Conservation (phyloP, 208 protist genomes). For the Tritrichomonas foetus region DNA sequence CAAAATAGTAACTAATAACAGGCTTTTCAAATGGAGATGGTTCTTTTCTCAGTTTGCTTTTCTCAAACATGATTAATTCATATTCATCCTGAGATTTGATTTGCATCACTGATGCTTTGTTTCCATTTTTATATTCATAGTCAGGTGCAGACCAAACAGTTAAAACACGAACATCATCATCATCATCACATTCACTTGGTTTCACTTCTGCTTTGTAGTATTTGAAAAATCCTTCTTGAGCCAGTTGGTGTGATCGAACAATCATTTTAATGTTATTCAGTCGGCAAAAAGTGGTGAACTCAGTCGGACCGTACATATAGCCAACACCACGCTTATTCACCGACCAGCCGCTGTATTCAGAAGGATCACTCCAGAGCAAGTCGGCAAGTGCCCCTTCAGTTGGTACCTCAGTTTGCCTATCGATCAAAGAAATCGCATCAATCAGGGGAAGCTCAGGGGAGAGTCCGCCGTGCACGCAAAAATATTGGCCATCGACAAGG, state of each 20-base stretch:
- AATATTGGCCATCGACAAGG: background rate
- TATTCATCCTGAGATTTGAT: constrained; percentile 86
- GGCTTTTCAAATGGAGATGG: constrained; percentile 41
- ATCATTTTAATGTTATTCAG: constrained; percentile 85
- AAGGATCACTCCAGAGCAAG: constrained; percentile 94
- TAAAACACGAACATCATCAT: constrained; percentile 55
- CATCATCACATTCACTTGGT: no score
- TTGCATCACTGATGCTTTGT: constrained; percentile 60
- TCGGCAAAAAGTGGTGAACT: constrained; percentile 79
- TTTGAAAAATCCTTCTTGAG: constrained; percentile 66
- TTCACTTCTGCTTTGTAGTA: constrained; percentile 60
- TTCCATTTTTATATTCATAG: constrained; percentile 64
- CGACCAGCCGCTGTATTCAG: constrained; percentile 76
- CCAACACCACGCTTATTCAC: background rate
- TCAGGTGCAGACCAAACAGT: constrained; percentile 65
- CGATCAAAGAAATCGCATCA: background rate
- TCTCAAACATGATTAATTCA: constrained; percentile 84
- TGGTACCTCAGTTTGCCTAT: background rate
- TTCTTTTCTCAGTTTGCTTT: constrained; percentile 76
- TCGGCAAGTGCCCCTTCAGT: constrained; percentile 82
- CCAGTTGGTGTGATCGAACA: constrained; percentile 60
- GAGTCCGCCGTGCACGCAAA: constrained; percentile 13
- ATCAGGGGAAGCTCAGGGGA: background rate
- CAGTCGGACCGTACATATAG: constrained; percentile 64
- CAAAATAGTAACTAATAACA: background rate